These are phyloP conservation scores for Phytophthora melonis DNA, from an alignment of 352 stramenopile species.

Conservation along the genomic window DNA sequence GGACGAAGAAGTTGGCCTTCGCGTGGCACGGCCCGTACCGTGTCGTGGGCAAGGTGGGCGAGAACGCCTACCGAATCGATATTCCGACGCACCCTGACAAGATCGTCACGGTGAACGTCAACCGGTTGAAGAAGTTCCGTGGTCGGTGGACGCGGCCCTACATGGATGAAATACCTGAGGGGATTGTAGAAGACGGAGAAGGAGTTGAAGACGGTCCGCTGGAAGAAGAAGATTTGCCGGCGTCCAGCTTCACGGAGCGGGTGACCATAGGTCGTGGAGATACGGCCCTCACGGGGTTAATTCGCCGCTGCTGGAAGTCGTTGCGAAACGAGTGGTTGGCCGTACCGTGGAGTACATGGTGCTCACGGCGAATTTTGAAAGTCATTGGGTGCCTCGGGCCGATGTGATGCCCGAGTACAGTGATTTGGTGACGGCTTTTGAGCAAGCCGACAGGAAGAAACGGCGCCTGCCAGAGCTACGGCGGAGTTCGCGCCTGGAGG, in stretches of 20 bases:
- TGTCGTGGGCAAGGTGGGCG: no score
- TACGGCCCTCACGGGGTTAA: background rate
- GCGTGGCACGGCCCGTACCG: no score
- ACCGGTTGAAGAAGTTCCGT: constrained; percentile 8
- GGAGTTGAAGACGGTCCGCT: background rate
- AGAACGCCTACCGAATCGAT: constrained; percentile 3
- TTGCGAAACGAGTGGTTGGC: background rate
- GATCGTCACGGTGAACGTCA: constrained; percentile 7
- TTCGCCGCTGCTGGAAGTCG: background rate
- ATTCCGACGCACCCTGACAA: constrained; percentile 12
- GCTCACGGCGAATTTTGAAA: constrained; percentile 6
- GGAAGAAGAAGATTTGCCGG: background rate
- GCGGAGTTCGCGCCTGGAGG: background rate
- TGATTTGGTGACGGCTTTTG: background rate
- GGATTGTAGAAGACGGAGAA: background rate
- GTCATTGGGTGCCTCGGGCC: background rate
- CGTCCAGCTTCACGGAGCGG: background rate
- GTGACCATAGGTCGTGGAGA: constrained; percentile 5
- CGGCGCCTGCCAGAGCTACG: background rate
- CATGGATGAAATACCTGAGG: background rate
- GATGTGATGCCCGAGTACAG: background rate
- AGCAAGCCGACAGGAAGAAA: background rate
- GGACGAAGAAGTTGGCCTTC: no score
- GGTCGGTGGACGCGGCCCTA: background rate
- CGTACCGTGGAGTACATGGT: background rate